These are phyloP conservation scores for Penicillium italicum DNA, from an alignment of 2,329 filamentous ascomycete species.

Conservation along the genomic window DNA sequence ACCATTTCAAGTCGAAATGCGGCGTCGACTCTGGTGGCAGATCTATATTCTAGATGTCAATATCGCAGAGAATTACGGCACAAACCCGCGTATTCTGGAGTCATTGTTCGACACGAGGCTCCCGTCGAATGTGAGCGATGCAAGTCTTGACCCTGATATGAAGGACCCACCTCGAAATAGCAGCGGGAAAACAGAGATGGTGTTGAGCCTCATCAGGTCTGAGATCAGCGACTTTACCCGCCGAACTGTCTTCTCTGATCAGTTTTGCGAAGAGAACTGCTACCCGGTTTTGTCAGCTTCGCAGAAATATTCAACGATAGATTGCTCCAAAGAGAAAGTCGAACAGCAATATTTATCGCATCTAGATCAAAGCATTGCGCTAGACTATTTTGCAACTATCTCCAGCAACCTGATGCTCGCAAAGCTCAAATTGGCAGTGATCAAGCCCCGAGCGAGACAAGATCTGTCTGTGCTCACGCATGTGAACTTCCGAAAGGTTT, in stretches of 20 bases:
- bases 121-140: conserved; percentile 18
- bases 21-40: conserved; percentile 6
- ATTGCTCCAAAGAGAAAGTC: conserved; percentile 12
- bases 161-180: background rate
- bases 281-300: conserved; percentile 10
- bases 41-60: background rate
- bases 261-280: conserved; percentile 17
- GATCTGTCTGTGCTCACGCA: background rate
- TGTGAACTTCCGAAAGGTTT: conserved; percentile 4
- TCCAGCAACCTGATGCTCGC: conserved; percentile 15
- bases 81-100: conserved; percentile 11
- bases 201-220: conserved; percentile 20
- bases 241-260: conserved; percentile 20
- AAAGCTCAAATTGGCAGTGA: conserved; percentile 14
- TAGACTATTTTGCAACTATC: conserved; percentile 14
- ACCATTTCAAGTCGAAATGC: conserved; percentile 22
- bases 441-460: conserved; percentile 5
- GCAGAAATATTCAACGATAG: conserved; percentile 20
- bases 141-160: conserved; percentile 15
- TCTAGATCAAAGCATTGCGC: conserved; percentile 12
- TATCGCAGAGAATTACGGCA: conserved; percentile 8
- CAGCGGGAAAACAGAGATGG: conserved; percentile 23
- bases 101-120: conserved; percentile 11
- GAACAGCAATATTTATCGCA: conserved; percentile 12
- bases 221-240: conserved; percentile 20